phyloP scores from a whole-genome alignment of 1,139 yeast genomes.

The Suzukiozyma palmioleophila region DNA sequence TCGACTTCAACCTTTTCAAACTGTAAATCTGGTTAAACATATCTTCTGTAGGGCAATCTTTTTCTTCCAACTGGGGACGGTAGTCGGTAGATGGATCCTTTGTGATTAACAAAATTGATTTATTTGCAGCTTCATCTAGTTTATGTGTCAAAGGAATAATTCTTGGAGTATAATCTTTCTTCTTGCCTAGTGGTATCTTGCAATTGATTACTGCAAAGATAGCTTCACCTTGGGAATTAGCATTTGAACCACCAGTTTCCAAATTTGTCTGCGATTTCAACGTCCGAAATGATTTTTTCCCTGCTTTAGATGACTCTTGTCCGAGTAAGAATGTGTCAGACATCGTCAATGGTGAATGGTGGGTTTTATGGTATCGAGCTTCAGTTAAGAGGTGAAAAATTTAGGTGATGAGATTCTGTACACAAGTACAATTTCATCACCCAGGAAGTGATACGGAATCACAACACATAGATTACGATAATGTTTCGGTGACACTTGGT shows the following conservation, averaged over 20 bases:
- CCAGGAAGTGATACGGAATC: no score
- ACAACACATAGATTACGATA: no score
- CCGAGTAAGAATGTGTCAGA: constrained; percentile 19
- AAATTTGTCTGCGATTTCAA: constrained; percentile 18
- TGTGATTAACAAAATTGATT: constrained; percentile 55
- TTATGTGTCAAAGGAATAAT: constrained; percentile 58
- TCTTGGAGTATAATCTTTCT: constrained; percentile 59
- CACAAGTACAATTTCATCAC: no score
- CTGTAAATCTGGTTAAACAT: constrained; percentile 54
- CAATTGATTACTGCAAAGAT: constrained; percentile 54
- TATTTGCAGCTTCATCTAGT: constrained; percentile 41
- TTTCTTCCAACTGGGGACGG: constrained; percentile 40
- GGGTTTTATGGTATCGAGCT: not conserved
- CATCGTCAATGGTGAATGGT: not conserved
- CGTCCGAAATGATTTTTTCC: constrained; percentile 14
- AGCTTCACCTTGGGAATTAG: not conserved
- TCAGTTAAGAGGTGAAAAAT: not conserved
- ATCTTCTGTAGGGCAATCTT: constrained; percentile 54
- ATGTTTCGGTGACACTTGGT: not conserved
- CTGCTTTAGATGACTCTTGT: constrained; percentile 18
- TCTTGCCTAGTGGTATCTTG: constrained; percentile 40
- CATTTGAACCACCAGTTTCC: constrained; percentile 3
- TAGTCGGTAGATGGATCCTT: constrained; percentile 64
- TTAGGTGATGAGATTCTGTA: constrained; percentile 5
- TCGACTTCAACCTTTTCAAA: constrained; percentile 48